Percentiles rank a stretch among this genome's conserved stretches.
phyloP scores from a whole-genome alignment of 1,284 basidiomycete species.

The Coniferiporia sulphurascens region DNA sequence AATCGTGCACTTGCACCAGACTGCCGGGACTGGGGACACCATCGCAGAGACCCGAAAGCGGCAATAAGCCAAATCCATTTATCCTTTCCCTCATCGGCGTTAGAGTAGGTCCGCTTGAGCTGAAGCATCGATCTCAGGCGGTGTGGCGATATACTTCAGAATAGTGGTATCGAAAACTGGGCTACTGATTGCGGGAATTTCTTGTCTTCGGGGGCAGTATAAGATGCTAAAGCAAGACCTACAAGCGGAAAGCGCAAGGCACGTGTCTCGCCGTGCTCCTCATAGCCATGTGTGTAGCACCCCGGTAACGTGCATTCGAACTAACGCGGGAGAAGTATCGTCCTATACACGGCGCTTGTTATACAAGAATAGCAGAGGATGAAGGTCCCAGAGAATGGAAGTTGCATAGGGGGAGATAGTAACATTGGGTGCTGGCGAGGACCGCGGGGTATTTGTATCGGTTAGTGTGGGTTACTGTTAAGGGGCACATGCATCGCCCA shows the following conservation, averaged over 20 bases:
- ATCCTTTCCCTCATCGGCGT: not conserved
- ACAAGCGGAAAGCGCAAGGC: not conserved
- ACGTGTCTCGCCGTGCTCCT: not conserved
- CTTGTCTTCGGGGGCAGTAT: not conserved
- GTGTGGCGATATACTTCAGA: not conserved
- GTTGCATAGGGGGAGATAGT: constrained; percentile 2
- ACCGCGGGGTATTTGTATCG: constrained; percentile 2
- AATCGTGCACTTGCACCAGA: not conserved
- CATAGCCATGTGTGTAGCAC: not conserved
- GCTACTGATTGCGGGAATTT: not conserved
- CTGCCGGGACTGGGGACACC: not conserved
- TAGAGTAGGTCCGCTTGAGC: not conserved
- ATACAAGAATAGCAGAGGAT: not conserved
- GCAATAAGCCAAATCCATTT: not conserved
- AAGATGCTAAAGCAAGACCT: not conserved
- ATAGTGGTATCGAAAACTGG: not conserved
- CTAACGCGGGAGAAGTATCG: constrained; percentile 9
- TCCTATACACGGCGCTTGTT: not conserved
- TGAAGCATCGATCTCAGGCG: not conserved
- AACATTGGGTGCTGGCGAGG: not conserved
- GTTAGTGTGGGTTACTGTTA: not conserved
- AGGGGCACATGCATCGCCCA: not conserved
- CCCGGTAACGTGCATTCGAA: not conserved
- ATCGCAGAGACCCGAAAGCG: not conserved
- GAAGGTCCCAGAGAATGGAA: not conserved